phyloP scores from a whole-genome alignment of 2,329 filamentous ascomycete genomes.

The Keithomyces neogunnii region DNA sequence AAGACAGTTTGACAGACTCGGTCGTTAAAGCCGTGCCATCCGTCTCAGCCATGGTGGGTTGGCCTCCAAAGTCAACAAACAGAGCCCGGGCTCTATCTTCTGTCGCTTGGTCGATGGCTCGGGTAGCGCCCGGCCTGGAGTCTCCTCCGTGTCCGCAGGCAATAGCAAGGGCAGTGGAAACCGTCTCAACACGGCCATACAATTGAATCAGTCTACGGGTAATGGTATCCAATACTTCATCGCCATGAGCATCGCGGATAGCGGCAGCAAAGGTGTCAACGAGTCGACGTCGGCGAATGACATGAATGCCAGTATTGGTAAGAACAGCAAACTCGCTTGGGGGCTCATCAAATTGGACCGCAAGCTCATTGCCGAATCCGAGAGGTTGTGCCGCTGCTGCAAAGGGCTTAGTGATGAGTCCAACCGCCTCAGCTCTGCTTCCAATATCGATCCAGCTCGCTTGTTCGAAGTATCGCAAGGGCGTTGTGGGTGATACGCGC shows the following conservation, averaged over 20 bases:
- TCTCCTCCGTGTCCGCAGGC: conserved; percentile 91
- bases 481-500: conserved; percentile 41
- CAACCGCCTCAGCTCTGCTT: conserved; percentile 68
- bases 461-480: conserved; percentile 64
- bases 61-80: conserved; percentile 89
- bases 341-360: conserved; percentile 85
- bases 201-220: conserved; percentile 74
- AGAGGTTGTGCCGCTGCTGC: conserved; percentile 57
- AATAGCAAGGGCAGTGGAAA: conserved; percentile 85
- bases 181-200: conserved; percentile 83
- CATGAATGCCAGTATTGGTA: conserved; percentile 83
- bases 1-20: conserved; percentile 79
- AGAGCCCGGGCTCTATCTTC: conserved; percentile 76
- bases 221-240: conserved; percentile 74
- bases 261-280: conserved; percentile 88
- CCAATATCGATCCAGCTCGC: conserved; percentile 72
- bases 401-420: conserved; percentile 65
- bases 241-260: conserved; percentile 63
- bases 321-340: conserved; percentile 81
- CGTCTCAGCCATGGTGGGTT: conserved; percentile 71
- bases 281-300: conserved; percentile 72
- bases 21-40: conserved; percentile 64
- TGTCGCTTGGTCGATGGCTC: conserved; percentile 76
- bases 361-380: conserved; percentile 91
- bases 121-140: conserved; percentile 57